Evolutionary conservation across 257 asterid genomes (phyloP).

Genomic region (Eustoma russellianum): DNA sequence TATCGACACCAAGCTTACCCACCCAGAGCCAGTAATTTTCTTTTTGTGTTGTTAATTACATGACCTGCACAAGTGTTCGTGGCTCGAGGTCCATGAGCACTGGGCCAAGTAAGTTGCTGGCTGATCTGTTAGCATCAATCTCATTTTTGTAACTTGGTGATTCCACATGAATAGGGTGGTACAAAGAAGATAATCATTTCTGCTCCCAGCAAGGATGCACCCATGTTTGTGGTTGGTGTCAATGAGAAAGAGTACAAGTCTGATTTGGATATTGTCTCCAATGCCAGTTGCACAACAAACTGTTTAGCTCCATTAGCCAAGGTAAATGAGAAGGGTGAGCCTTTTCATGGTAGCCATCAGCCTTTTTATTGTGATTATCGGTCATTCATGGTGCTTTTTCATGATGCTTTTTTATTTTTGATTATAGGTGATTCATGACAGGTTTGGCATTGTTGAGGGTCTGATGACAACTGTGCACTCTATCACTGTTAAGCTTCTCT

Average conservation of each 20-base stretch:
- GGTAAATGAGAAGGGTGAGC: slow-evolving; percentile 17
- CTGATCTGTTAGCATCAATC: neutral
- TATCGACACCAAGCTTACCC: too few relatives aligned
- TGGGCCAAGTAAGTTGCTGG: too few relatives aligned
- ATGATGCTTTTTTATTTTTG: neutral
- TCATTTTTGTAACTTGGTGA: neutral
- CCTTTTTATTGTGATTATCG: too few relatives aligned
- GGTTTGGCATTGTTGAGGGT: slow-evolving; percentile 78
- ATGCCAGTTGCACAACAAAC: slow-evolving; percentile 80
- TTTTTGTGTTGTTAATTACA: too few relatives aligned
- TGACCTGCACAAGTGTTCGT: too few relatives aligned
- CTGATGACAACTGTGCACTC: slow-evolving; percentile 77
- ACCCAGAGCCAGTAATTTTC: too few relatives aligned
- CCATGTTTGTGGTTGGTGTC: slow-evolving; percentile 77
- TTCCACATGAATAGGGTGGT: slow-evolving; percentile 44
- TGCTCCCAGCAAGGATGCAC: slow-evolving; percentile 76
- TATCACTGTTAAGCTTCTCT: slow-evolving; percentile 35
- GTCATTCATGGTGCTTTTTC: neutral
- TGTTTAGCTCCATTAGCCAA: slow-evolving; percentile 77
- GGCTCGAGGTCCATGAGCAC: too few relatives aligned
- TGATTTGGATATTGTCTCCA: slow-evolving; percentile 53
- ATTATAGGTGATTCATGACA: slow-evolving; percentile 50
- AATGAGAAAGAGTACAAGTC: slow-evolving; percentile 74
- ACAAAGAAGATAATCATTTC: slow-evolving; percentile 85
- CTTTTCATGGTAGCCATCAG: neutral